These are phyloP conservation scores for Russula olivacea DNA, from an alignment of 768 basidiomycete species.

Conservation along the genomic window DNA sequence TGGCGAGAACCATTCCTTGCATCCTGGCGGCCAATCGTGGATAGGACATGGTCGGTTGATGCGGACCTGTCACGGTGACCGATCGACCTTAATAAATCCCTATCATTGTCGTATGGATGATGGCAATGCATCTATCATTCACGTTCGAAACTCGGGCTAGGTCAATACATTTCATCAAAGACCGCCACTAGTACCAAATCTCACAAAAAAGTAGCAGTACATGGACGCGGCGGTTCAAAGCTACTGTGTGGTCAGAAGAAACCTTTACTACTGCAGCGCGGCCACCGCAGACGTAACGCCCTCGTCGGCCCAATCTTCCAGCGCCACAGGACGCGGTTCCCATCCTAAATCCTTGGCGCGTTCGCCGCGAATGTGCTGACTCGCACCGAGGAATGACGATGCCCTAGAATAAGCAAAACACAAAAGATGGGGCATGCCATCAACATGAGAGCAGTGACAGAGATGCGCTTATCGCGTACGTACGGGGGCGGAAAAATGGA, in stretches of 20 bases:
- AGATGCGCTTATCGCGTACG: not conserved
- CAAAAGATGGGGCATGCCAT: not conserved
- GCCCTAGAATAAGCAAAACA: not conserved
- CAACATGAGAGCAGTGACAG: not conserved
- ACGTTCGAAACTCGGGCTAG: not conserved
- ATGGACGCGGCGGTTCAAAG: not conserved
- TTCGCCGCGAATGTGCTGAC: not conserved
- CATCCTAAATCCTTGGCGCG: not conserved
- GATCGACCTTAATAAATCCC: too few relatives aligned
- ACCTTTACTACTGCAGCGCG: not conserved
- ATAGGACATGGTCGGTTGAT: not conserved
- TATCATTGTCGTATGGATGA: too few relatives aligned
- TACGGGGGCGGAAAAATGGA: slow-evolving; percentile 4
- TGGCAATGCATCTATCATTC: too few relatives aligned
- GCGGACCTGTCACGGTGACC: not conserved
- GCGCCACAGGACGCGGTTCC: not conserved
- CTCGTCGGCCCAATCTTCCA: not conserved
- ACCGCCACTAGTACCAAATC: not conserved
- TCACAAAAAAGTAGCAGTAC: not conserved
- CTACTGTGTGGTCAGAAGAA: not conserved
- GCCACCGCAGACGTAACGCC: not conserved
- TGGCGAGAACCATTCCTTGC: not conserved
- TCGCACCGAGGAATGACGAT: not conserved
- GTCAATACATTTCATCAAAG: not conserved
- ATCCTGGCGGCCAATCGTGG: not conserved